Evolutionary conservation across 2,329 filamentous ascomycete species (phyloP), one percentile per base, ranked within the genome.

Genomic region (Colletotrichum navitas): DNA sequence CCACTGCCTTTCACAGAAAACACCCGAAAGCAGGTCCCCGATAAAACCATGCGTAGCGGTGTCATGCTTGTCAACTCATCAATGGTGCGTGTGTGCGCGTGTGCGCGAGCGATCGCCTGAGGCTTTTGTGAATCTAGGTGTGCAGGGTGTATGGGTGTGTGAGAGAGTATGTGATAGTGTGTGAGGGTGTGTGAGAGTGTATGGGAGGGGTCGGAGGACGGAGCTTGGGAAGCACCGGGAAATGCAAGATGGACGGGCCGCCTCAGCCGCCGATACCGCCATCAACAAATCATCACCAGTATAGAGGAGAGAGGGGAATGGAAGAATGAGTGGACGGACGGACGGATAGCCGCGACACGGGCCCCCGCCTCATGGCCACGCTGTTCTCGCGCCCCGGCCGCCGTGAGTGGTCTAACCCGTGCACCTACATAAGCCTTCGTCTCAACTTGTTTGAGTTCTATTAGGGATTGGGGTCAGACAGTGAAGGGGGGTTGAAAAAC

Each of bases 371-470:
- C 59, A 71, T 63, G 68, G 65, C 52, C 65, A 59, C 65, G 45
- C 34, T 47, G 59, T 39, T 55, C 59, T 21, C 34, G 36, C 58
- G 59, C 58, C 49, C 21, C 54, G 54, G n/a, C 54, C 54, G 18
- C 36, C 34, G 12, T 16, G 52, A 49, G 51, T 56, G 67, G 68
- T 54, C 32, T 56, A 32, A 64, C 63, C 68, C 55, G 68, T 71
- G 68, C 68, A 54, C 65, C 10, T 55, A 60, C 68, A 71, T 68
- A 71, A 68, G 68, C 65, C 68, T 60, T 21, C 68, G 59, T 71
- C 68, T 71, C 68, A 71, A 71, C 68, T 60, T 71, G 68, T 71
- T 71, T 71, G 68, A 71, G 68, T 68, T 68, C 51, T 63, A 71
- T 71, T 71, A 71, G 63, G 65, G 65, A 54, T 16, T 39, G 39